Conservation (phyloP, 306 rosid genomes). For the Cucurbita pepo region DNA sequence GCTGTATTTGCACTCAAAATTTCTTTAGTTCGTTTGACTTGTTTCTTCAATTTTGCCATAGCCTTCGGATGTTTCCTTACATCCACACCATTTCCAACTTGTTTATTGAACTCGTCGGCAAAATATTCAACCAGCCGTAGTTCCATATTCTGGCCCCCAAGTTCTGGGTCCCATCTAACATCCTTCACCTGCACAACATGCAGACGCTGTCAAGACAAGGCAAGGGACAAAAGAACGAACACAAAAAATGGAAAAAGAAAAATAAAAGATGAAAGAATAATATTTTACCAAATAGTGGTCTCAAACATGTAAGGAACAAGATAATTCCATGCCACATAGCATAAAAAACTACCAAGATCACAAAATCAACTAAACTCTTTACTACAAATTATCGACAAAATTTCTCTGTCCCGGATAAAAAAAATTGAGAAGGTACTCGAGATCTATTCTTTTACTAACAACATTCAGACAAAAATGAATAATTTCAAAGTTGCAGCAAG, state of each 20-base stretch:
- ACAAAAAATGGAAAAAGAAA: neutral
- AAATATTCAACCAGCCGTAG: slow-evolving; percentile 75
- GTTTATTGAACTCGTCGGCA: slow-evolving; percentile 76
- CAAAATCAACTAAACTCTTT: neutral
- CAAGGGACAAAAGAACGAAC: neutral
- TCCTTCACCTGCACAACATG: slow-evolving; percentile 66
- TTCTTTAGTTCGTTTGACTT: slow-evolving; percentile 94
- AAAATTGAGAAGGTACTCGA: neutral
- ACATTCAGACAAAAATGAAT: neutral
- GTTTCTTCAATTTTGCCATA: slow-evolving; percentile 95
- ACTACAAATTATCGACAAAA: neutral
- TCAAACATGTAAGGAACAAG: neutral
- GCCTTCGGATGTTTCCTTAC: slow-evolving; percentile 81
- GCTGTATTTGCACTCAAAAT: slow-evolving; percentile 86
- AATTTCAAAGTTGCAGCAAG: neutral
- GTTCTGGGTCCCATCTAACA: slow-evolving; percentile 83
- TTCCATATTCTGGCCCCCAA: slow-evolving; percentile 91
- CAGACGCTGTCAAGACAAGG: slow-evolving; percentile 3
- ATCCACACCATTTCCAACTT: slow-evolving; percentile 74
- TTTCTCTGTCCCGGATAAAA: neutral
- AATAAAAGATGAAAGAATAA: neutral
- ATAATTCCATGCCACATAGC: neutral
- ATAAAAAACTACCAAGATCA: neutral
- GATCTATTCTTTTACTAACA: neutral
- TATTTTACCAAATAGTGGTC: neutral